These are phyloP conservation scores for Didymella sp. DNA, from an alignment of 2,329 filamentous ascomycete genomes.

Conservation along the genomic window DNA sequence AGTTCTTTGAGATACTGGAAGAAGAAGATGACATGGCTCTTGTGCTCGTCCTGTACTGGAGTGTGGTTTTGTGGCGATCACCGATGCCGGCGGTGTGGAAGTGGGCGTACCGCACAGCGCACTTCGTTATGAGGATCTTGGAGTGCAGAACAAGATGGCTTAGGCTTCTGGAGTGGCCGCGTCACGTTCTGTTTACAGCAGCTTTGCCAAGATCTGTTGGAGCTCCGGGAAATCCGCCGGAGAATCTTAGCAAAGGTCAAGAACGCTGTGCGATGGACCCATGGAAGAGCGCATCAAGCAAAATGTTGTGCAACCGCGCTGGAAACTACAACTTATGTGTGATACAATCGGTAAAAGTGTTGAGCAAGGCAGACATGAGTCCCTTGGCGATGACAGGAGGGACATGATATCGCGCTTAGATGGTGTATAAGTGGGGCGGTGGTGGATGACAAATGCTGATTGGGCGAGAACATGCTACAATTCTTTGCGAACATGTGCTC, in stretches of 20 bases:
- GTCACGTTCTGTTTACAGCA: neutral
- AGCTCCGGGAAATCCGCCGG: neutral
- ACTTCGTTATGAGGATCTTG: neutral
- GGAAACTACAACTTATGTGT: neutral
- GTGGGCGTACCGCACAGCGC: neutral
- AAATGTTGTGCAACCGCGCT: neutral
- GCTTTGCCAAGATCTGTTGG: neutral
- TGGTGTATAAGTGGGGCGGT: neutral
- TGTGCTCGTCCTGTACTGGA: neutral
- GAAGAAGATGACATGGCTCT: neutral
- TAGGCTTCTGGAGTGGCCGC: neutral
- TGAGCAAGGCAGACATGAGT: neutral
- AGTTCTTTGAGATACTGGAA: neutral
- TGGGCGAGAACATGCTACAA: constrained; percentile 13
- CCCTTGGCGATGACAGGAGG: neutral
- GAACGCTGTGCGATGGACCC: neutral
- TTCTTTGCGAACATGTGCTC: constrained; percentile 7
- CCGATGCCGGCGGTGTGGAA: neutral
- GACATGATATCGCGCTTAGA: too few relatives aligned
- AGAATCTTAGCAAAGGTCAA: neutral
- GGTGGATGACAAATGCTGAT: constrained; percentile 34
- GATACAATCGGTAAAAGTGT: neutral
- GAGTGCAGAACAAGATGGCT: neutral
- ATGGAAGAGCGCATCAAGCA: neutral
- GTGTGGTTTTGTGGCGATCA: neutral